Evolutionary conservation across 345 rosid genomes (phyloP).

Genomic region (Aquilaria malaccensis): DNA sequence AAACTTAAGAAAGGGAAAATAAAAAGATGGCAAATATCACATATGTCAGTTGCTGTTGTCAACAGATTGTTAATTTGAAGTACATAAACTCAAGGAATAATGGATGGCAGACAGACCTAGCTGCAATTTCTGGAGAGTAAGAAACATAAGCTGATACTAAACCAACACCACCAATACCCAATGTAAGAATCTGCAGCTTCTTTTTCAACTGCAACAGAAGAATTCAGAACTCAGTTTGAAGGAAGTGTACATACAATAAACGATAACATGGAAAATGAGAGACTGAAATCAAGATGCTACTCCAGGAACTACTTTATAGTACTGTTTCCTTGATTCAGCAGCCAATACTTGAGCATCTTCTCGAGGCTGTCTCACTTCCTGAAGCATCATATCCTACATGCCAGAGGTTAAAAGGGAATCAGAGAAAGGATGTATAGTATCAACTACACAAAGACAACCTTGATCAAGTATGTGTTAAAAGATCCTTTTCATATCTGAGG

Average conservation of each 20-base stretch:
- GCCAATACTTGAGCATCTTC: conserved; percentile 77
- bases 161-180: conserved; percentile 80
- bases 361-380: conserved; percentile 51
- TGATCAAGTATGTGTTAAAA: no score
- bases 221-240: conserved; percentile 11
- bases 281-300: not conserved
- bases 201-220: conserved; percentile 55
- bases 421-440: not conserved
- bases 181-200: conserved; percentile 63
- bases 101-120: conserved; percentile 42
- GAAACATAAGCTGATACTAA: conserved; percentile 77
- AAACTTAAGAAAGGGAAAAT: no score
- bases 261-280: conserved; percentile 7
- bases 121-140: conserved; percentile 81
- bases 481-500: no score
- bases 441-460: no score
- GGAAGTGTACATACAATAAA: not conserved
- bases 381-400: conserved; percentile 59
- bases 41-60: not conserved
- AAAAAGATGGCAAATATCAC: not conserved
- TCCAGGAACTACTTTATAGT: conserved; percentile 46
- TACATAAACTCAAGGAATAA: not conserved
- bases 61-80: conserved; percentile 4
- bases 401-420: conserved; percentile 15
- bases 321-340: conserved; percentile 72